These are phyloP conservation scores for Myriosclerotinia curreyana DNA, from an alignment of 2,329 filamentous ascomycete genomes.

Conservation along the genomic window DNA sequence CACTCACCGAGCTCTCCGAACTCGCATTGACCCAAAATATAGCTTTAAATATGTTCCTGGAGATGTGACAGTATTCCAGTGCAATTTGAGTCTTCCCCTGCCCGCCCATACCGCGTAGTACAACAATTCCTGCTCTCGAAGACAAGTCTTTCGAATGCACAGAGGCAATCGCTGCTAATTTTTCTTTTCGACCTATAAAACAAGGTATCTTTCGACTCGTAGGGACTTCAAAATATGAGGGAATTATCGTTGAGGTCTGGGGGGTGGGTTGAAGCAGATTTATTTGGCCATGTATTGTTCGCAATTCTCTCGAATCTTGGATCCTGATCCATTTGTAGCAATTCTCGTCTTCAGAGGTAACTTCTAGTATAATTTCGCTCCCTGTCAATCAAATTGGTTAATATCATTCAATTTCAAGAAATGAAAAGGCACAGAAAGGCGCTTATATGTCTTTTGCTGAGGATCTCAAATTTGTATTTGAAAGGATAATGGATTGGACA, in stretches of 20 bases:
- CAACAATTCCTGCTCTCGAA: conserved; percentile 21
- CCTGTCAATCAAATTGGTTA: background rate
- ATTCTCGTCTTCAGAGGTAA: background rate
- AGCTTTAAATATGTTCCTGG: conserved; percentile 15
- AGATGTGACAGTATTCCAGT: conserved; percentile 28
- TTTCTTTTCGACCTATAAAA: background rate
- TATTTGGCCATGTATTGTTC: background rate
- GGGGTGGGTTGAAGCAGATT: background rate
- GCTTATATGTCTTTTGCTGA: background rate
- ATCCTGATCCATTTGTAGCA: background rate
- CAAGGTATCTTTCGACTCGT: background rate
- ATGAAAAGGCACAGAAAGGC: background rate
- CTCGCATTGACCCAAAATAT: conserved; percentile 32
- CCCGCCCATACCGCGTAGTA: conserved; percentile 29
- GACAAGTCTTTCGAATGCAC: background rate
- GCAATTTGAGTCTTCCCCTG: conserved; percentile 33
- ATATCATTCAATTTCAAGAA: background rate
- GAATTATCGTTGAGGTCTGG: background rate
- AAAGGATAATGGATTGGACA: background rate
- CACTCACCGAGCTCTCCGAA: conserved; percentile 14
- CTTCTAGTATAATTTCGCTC: background rate
- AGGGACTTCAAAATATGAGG: background rate
- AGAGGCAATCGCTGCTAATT: background rate
- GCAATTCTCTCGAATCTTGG: background rate
- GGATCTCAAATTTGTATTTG: background rate